Percentiles rank a stretch among this genome's conserved stretches.
phyloP scores from a whole-genome alignment of 768 basidiomycete species.

The Roridomyces roridus region DNA sequence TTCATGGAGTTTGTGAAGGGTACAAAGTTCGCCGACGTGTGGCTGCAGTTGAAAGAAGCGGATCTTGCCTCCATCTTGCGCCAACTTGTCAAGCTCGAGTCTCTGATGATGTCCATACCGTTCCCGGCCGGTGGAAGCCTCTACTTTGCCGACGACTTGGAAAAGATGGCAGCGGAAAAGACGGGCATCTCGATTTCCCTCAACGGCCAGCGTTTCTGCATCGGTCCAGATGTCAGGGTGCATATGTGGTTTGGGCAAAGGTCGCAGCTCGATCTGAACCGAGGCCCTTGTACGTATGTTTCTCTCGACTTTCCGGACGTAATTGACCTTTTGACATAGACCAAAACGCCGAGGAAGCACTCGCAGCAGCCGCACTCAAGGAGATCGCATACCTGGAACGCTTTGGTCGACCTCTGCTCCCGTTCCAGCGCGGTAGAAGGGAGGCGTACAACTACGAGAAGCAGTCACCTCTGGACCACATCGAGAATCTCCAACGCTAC shows the following conservation, averaged over 20 bases:
- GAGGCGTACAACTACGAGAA: slow-evolving; percentile 49
- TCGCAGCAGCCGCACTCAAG: slow-evolving; percentile 48
- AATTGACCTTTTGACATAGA: slow-evolving; percentile 43
- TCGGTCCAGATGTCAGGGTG: slow-evolving; percentile 51
- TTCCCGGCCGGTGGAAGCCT: slow-evolving; percentile 61
- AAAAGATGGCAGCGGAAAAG: slow-evolving; percentile 38
- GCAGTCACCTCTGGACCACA: slow-evolving; percentile 50
- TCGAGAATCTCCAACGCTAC: slow-evolving; percentile 55
- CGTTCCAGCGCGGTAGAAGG: slow-evolving; percentile 49
- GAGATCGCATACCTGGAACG: slow-evolving; percentile 53
- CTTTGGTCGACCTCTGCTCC: slow-evolving; percentile 55
- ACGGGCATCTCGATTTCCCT: slow-evolving; percentile 38
- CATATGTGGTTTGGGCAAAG: slow-evolving; percentile 58
- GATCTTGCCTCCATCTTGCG: slow-evolving; percentile 48
- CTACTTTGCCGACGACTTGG: slow-evolving; percentile 52
- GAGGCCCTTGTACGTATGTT: slow-evolving; percentile 58
- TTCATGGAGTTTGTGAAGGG: slow-evolving; percentile 53
- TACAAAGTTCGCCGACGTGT: slow-evolving; percentile 47
- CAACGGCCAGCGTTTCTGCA: slow-evolving; percentile 47
- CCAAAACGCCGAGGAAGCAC: slow-evolving; percentile 46
- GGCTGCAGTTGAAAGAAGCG: slow-evolving; percentile 40
- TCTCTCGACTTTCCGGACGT: slow-evolving; percentile 35
- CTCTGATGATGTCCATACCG: slow-evolving; percentile 50
- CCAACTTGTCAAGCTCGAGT: slow-evolving; percentile 55
- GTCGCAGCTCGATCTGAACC: slow-evolving; percentile 51